Evolutionary conservation across 2,329 filamentous ascomycete species (phyloP).

Genomic region (Trichoderma koningiopsis): DNA sequence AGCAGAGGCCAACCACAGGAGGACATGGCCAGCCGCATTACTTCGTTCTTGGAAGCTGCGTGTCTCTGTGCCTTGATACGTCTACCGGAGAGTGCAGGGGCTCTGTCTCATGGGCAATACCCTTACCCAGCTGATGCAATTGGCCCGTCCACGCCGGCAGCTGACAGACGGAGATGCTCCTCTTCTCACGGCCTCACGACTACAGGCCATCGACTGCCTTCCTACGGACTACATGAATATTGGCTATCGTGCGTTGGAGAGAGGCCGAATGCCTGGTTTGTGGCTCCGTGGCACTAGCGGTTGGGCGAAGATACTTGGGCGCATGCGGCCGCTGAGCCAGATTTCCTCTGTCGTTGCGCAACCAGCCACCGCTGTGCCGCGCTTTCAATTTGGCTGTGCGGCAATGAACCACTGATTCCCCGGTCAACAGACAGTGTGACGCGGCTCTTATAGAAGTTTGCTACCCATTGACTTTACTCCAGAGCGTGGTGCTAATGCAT

Average conservation of each 20-base stretch:
- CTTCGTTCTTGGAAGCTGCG: background rate
- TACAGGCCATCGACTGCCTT: background rate
- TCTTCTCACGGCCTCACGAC: background rate
- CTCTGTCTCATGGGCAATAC: background rate
- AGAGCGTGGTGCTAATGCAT: constrained; percentile 20
- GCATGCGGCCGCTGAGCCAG: constrained; percentile 2
- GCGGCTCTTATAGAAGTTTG: constrained; percentile 23
- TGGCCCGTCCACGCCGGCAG: constrained; percentile 1
- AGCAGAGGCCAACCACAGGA: constrained; percentile 10
- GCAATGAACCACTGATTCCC: constrained; percentile 13
- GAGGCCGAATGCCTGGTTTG: background rate
- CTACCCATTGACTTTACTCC: constrained; percentile 9
- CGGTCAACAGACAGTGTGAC: constrained; percentile 16
- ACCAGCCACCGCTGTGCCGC: constrained; percentile 5
- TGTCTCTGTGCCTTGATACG: constrained; percentile 2
- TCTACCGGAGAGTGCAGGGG: constrained; percentile 16
- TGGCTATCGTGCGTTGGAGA: background rate
- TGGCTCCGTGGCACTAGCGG: background rate
- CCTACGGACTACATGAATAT: background rate
- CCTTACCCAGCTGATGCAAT: constrained; percentile 24
- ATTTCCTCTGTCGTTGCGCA: constrained; percentile 2
- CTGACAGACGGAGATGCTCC: background rate
- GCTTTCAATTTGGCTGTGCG: background rate
- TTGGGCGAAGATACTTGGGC: constrained; percentile 10
- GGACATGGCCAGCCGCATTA: background rate